Conservation (phyloP, 495 filamentous ascomycete species). For the Xylaria venustula region DNA sequence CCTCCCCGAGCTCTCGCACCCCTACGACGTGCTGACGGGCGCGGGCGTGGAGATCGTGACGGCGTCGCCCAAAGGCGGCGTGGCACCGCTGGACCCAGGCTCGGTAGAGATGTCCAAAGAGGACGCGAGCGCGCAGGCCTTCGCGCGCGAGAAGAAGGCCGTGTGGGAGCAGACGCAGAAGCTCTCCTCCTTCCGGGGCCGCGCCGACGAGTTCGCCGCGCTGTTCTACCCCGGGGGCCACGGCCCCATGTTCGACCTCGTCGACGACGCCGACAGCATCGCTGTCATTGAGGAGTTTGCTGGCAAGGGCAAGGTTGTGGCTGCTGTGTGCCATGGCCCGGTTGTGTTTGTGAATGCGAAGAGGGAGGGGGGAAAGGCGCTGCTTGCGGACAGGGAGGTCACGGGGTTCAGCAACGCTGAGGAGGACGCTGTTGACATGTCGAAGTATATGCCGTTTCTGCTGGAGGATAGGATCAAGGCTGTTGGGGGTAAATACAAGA, state of each 20-base stretch:
- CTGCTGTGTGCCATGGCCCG: constrained; percentile 70
- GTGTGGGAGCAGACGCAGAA: constrained; percentile 64
- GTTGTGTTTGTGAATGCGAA: constrained; percentile 57
- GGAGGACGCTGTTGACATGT: constrained; percentile 55
- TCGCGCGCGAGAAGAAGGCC: constrained; percentile 50
- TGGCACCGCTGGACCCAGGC: constrained; percentile 62
- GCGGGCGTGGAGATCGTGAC: constrained; percentile 56
- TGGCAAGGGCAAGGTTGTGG: constrained; percentile 57
- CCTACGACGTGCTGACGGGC: constrained; percentile 55
- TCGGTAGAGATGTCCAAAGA: constrained; percentile 61
- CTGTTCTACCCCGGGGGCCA: constrained; percentile 76
- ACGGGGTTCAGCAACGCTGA: constrained; percentile 71
- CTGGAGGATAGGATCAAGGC: constrained; percentile 57
- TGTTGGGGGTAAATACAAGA: constrained; percentile 54
- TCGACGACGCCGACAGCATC: constrained; percentile 48
- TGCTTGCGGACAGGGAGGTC: constrained; percentile 56
- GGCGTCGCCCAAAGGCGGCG: constrained; percentile 67
- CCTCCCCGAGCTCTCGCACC: constrained; percentile 71
- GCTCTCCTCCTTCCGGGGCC: constrained; percentile 49
- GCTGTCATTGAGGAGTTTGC: constrained; percentile 61
- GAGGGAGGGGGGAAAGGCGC: constrained; percentile 45
- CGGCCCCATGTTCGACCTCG: constrained; percentile 77
- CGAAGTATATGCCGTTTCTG: constrained; percentile 58
- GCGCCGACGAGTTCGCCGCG: constrained; percentile 61
- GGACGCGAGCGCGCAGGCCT: constrained; percentile 51